Percentiles rank a stretch among this genome's conserved stretches.
These are phyloP conservation scores for Ophiocordyceps robertsii DNA, from an alignment of 2,329 filamentous ascomycete species.

Conservation along the genomic window DNA sequence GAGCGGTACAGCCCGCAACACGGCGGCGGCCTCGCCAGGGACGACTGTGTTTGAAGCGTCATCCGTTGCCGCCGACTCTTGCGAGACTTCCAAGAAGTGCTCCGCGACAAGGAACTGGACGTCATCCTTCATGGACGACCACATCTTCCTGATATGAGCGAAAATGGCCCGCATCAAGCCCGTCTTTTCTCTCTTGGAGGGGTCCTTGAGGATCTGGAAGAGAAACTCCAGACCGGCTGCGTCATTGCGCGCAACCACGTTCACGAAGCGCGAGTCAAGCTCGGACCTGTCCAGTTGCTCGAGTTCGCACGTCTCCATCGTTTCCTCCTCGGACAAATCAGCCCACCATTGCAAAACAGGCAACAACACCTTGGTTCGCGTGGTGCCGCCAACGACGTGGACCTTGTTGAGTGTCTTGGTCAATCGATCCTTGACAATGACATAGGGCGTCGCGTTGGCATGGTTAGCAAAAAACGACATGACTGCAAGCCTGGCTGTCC, in stretches of 20 bases:
- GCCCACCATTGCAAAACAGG: constrained; percentile 62
- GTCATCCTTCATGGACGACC: constrained; percentile 56
- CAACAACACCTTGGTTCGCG: constrained; percentile 63
- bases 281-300: constrained; percentile 28
- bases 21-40: constrained; percentile 51
- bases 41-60: constrained; percentile 23
- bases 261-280: constrained; percentile 31
- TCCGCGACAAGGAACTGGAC: constrained; percentile 45
- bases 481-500: constrained; percentile 50
- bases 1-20: constrained; percentile 60
- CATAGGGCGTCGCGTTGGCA: constrained; percentile 51
- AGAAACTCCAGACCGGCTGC: constrained; percentile 35
- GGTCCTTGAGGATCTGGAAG: constrained; percentile 31
- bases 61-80: constrained; percentile 22
- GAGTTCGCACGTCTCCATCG: constrained; percentile 23
- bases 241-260: constrained; percentile 41
- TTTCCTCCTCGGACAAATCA: constrained; percentile 35
- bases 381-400: constrained; percentile 54
- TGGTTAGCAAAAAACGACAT: constrained; percentile 65
- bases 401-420: constrained; percentile 60
- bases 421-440: constrained; percentile 56
- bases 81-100: constrained; percentile 48
- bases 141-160: constrained; percentile 54
- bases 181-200: constrained; percentile 22
- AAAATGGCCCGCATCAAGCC: constrained; percentile 55